Evolutionary conservation across 1,284 basidiomycete species (phyloP).

Genomic region (Rhodotorula sp.): DNA sequence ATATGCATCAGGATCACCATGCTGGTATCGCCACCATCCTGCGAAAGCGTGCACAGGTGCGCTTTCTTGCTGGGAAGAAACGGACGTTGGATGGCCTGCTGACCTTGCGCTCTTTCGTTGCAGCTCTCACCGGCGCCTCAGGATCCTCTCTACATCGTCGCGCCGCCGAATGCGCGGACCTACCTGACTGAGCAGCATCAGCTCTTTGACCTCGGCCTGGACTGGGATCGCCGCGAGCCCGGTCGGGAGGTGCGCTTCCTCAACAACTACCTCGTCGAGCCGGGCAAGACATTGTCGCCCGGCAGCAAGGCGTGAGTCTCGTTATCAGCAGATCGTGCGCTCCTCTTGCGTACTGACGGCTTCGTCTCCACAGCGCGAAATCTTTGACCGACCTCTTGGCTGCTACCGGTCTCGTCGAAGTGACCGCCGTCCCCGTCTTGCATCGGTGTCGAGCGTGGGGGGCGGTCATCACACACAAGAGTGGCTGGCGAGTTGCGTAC

Average conservation of each 20-base stretch:
- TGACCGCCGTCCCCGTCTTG: slow-evolving; percentile 61
- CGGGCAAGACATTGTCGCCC: slow-evolving; percentile 4
- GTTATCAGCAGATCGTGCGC: no score
- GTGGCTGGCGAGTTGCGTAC: slow-evolving; percentile 79
- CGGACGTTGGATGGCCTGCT: neutral
- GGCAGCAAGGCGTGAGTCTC: slow-evolving; percentile 19
- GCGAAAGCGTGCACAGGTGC: slow-evolving; percentile 66
- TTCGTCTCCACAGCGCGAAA: neutral
- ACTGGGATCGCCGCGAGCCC: slow-evolving; percentile 7
- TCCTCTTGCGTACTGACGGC: no score
- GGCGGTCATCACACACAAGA: slow-evolving; percentile 62
- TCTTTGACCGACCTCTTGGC: slow-evolving; percentile 17
- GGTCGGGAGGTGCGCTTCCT: slow-evolving; percentile 29
- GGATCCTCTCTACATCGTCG: slow-evolving; percentile 35
- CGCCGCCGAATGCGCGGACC: slow-evolving; percentile 28
- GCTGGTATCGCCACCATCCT: slow-evolving; percentile 75
- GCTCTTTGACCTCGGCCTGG: slow-evolving; percentile 46
- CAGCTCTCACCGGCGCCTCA: slow-evolving; percentile 23
- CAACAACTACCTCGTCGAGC: slow-evolving; percentile 31
- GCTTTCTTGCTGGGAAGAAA: slow-evolving; percentile 39
- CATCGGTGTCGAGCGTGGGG: slow-evolving; percentile 74
- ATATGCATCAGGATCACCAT: slow-evolving; percentile 92
- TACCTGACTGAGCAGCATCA: slow-evolving; percentile 40
- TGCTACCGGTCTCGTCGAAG: slow-evolving; percentile 43
- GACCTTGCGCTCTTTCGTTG: neutral